Base-by-base conservation (phyloP, 73 alveolate species). In the Blepharisma stoltei region DNA sequence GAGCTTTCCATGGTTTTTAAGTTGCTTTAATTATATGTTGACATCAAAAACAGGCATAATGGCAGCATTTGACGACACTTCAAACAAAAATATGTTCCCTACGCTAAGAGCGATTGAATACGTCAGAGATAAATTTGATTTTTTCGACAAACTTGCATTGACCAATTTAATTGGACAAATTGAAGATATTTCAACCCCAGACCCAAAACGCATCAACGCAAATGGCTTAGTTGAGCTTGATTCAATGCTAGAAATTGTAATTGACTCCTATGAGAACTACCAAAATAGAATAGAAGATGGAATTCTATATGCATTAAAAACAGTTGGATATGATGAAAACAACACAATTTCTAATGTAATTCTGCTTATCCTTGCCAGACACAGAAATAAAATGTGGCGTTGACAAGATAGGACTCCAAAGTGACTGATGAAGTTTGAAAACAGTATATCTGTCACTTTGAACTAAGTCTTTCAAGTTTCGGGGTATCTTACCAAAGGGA, bases 11-110 rank as follows among this genome's bases (percentile, higher is more conserved):
- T 60, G 11, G 18, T 60, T 14, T 25, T 60, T 60, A 60, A 60
- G 45, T 47, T 14, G 46, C 14, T 25, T 60, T 14, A 8, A 14
- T 14, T 20, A 14, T 4, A 60, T 60, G 73, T 9, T 60, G 37
- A 1, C 38, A 20, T 20, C 46, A 9, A 60, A 60, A 60, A 20
- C 23, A 11, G 73, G 73, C 14, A 25, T 60, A 20, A 60, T 60
- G 48, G 45, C 23, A 14, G 73, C 46, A 25, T 60, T 60, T 25
- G 73, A 60, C 5, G 73, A 60, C 38, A 60, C 23, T 18, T n/a
- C 73, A 60, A 38, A 60, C 46, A 60, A 60, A 25, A n/a, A 60
- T 8, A 60, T 60, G 73, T 60, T 60, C 73, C 73, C 73, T 1
- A 60, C 73, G 14, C 38, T 18, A 20, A 14, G 73, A 60, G 73